Conservation (phyloP, 805 yeast genomes). For the Zygosaccharomyces rouxii region DNA sequence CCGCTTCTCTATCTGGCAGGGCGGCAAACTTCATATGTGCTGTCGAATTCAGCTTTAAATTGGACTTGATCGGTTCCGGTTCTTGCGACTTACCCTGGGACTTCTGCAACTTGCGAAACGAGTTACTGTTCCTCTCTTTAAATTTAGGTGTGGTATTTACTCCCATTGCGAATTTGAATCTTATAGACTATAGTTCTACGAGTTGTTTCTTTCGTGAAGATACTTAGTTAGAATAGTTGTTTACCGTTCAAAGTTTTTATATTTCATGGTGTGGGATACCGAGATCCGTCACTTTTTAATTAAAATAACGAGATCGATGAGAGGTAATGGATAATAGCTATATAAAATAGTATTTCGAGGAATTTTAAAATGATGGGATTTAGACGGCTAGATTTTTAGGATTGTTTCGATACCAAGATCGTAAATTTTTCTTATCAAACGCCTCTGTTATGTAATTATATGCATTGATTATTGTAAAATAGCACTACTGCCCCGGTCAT, state of each 20-base stretch:
- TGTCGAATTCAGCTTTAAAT: neutral
- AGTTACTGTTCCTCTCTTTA: constrained; percentile 18
- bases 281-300: neutral
- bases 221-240: neutral
- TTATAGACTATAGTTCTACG: neutral
- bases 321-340: neutral
- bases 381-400: neutral
- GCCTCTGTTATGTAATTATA: neutral
- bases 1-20: neutral
- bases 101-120: constrained; percentile 10
- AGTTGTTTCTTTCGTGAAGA: neutral
- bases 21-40: neutral
- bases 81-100: constrained; percentile 7
- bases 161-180: neutral
- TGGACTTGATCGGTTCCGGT: neutral
- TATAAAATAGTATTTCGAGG: neutral
- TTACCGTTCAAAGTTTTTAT: neutral
- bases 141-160: neutral
- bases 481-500: neutral
- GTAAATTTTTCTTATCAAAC: neutral
- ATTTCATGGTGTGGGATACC: neutral
- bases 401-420: neutral
- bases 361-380: neutral
- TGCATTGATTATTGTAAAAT: neutral
- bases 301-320: neutral